Percentiles rank a stretch among this genome's conserved stretches.
Evolutionary conservation across 805 yeast genomes (phyloP).

Genomic region (Myxozyma lipomycoides): DNA sequence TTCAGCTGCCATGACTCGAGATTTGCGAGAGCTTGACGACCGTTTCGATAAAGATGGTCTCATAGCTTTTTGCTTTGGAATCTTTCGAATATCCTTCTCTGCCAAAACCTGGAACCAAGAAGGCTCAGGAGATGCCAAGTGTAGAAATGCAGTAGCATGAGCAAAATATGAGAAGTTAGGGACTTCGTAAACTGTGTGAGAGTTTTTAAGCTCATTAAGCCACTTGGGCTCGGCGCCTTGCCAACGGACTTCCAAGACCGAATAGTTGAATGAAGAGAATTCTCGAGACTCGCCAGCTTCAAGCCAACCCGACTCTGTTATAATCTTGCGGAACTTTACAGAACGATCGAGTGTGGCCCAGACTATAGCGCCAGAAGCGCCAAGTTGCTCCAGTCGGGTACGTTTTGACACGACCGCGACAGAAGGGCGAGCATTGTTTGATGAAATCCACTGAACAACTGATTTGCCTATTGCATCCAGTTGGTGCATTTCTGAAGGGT

Average conservation of each 20-base stretch:
- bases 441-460: conserved; percentile 17
- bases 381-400: conserved; percentile 20
- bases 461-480: conserved; percentile 25
- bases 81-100: conserved; percentile 46
- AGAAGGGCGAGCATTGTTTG: conserved; percentile 17
- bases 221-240: conserved; percentile 40
- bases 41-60: conserved; percentile 7
- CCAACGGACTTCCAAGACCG: conserved; percentile 49
- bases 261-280: conserved; percentile 44
- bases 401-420: conserved; percentile 15
- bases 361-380: conserved; percentile 24
- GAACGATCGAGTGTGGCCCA: conserved; percentile 41
- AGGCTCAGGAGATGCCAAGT: conserved; percentile 38
- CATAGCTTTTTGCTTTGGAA: conserved; percentile 36
- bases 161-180: conserved; percentile 41
- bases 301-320: conserved; percentile 18
- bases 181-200: conserved; percentile 50
- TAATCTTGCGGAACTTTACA: conserved; percentile 10
- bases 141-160: conserved; percentile 37
- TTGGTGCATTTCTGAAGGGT: conserved; percentile 14
- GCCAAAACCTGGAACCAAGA: conserved; percentile 40
- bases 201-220: conserved; percentile 42
- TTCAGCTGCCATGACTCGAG: background rate
- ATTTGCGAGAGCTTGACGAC: background rate
- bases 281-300: conserved; percentile 10